These are phyloP conservation scores for Mediolabrus comicus DNA, from an alignment of 108 stramenopile species.

Conservation along the genomic window DNA sequence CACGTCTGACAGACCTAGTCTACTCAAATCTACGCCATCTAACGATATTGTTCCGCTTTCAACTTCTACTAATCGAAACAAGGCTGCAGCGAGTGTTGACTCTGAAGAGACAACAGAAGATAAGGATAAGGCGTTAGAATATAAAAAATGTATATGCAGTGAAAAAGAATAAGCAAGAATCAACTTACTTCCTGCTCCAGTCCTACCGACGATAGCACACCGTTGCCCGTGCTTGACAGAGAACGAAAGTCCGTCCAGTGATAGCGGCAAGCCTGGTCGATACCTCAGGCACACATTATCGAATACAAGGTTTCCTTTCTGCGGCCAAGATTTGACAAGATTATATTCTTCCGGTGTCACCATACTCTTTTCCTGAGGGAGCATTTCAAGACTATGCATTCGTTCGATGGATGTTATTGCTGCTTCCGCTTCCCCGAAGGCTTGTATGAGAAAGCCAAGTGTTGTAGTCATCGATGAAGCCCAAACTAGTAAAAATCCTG, in stretches of 20 bases:
- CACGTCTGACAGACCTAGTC: constrained; percentile 68
- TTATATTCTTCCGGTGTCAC: constrained; percentile 9
- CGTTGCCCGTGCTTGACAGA: constrained; percentile 61
- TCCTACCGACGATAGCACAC: constrained; percentile 75
- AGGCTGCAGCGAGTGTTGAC: constrained; percentile 61
- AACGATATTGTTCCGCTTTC: constrained; percentile 78
- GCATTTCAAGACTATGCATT: constrained; percentile 62
- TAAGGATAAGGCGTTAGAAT: not conserved
- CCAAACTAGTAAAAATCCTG: constrained; percentile 40
- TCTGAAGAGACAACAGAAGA: constrained; percentile 42
- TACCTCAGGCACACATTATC: constrained; percentile 72
- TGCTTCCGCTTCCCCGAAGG: constrained; percentile 80
- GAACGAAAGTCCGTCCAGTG: constrained; percentile 71
- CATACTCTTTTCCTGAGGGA: constrained; percentile 62
- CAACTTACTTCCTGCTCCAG: constrained; percentile 60
- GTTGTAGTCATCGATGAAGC: constrained; percentile 66
- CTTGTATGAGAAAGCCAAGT: constrained; percentile 75
- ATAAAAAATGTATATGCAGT: not conserved
- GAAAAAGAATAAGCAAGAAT: not conserved
- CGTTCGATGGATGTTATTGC: constrained; percentile 84
- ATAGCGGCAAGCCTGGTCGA: constrained; percentile 68
- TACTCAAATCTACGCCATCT: constrained; percentile 81
- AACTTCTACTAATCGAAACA: constrained; percentile 83
- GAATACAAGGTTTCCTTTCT: constrained; percentile 59
- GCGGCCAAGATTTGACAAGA: constrained; percentile 58